Conservation (phyloP, 2,329 filamentous ascomycete genomes). For the Diaporthe capsici region DNA sequence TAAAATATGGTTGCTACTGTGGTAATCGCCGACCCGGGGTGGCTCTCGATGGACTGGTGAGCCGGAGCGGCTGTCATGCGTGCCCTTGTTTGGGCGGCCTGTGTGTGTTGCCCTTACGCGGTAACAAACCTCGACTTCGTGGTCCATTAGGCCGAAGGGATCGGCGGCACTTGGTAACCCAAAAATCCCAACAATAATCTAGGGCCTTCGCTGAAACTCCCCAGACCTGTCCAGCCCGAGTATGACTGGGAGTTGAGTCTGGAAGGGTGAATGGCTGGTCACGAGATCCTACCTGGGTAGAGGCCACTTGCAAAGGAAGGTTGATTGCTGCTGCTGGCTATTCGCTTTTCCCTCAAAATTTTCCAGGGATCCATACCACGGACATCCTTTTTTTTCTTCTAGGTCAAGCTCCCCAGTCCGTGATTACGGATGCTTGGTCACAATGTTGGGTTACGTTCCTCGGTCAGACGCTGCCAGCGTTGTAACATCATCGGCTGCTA, state of each 20-base stretch:
- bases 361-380: not conserved
- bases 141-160: slow-evolving; percentile 16
- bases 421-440: slow-evolving; percentile 26
- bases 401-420: not conserved
- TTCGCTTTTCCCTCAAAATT: not conserved
- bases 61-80: slow-evolving; percentile 3
- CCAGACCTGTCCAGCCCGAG: not conserved
- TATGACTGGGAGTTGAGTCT: no score
- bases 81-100: slow-evolving; percentile 2
- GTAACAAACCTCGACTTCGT: not conserved
- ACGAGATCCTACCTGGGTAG: not conserved
- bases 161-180: slow-evolving; percentile 17
- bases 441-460: slow-evolving; percentile 16
- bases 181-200: slow-evolving; percentile 14
- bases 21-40: slow-evolving; percentile 7
- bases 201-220: not conserved
- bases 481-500: slow-evolving; percentile 29
- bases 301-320: not conserved
- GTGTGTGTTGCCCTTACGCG: not conserved
- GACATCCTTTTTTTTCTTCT: not conserved
- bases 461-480: slow-evolving; percentile 26
- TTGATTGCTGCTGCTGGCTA: slow-evolving; percentile 3
- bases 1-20: not conserved
- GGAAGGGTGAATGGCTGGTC: not conserved
- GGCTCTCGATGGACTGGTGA: slow-evolving; percentile 2